These are phyloP conservation scores for Sporothrix globosa DNA, from an alignment of 2,329 filamentous ascomycete species.

Conservation along the genomic window DNA sequence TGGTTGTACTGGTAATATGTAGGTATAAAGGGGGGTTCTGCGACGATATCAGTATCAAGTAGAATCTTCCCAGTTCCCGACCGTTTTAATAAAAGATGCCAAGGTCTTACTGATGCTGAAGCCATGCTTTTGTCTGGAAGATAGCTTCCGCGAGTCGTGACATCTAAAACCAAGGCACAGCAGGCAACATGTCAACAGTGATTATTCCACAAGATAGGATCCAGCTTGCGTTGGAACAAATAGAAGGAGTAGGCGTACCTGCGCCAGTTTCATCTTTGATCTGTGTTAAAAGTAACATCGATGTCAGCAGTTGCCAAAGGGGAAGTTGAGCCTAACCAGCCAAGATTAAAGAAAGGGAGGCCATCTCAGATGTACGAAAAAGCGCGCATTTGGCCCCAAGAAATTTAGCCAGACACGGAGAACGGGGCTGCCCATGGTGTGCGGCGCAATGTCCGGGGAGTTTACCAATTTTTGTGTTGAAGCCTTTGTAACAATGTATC, in stretches of 20 bases:
- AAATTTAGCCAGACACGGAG: background rate
- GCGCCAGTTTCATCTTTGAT: slow-evolving; percentile 99
- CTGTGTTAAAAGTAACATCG: slow-evolving; percentile 72
- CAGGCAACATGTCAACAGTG: slow-evolving; percentile 58
- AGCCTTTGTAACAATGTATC: slow-evolving; percentile 95
- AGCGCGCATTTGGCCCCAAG: background rate
- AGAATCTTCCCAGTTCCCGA: background rate
- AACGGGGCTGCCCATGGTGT: background rate
- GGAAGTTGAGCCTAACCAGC: slow-evolving; percentile 62
- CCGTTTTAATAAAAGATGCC: background rate
- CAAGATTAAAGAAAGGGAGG: slow-evolving; percentile 71
- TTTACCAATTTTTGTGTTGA: slow-evolving; percentile 99
- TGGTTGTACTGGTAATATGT: slow-evolving; percentile 90
- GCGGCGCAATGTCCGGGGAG: slow-evolving; percentile 46
- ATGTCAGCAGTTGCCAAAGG: slow-evolving; percentile 95
- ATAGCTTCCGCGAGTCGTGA: slow-evolving; percentile 95
- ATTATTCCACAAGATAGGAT: background rate
- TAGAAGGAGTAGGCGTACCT: slow-evolving; percentile 72
- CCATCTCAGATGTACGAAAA: slow-evolving; percentile 56
- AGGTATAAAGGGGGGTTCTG: slow-evolving; percentile 93
- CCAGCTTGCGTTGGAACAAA: background rate
- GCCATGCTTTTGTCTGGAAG: slow-evolving; percentile 98
- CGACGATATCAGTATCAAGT: slow-evolving; percentile 22
- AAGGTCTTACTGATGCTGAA: slow-evolving; percentile 72
- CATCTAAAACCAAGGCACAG: slow-evolving; percentile 66